Base-by-base conservation (phyloP, 169 alveolate genomes). In the Hepatocystis sp. region DNA sequence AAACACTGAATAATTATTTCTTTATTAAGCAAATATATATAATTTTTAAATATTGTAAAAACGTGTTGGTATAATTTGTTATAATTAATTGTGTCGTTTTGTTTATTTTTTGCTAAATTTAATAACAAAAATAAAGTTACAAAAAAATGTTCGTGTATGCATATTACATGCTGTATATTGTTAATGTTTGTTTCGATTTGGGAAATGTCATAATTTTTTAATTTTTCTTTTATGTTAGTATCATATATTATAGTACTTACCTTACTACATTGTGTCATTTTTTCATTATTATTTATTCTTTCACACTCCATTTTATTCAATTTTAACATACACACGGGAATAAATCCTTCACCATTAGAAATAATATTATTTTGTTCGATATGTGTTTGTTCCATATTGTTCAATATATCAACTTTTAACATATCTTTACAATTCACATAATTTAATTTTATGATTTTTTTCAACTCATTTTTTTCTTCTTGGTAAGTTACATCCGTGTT, bases 1-100 rank as follows among this genome's bases (percentile, higher is more conserved):
- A 81, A 49, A 28, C 89, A 81, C 17, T 81, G 67, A 8, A 63
- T 63, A 0, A 44, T 47, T 13, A 81, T 61, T 63, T 81, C 89
- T 61, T 60, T 81, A 44, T 81, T 81, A 25, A 61, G 19, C 10
- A 81, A 19, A 66, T 81, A 81, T 61, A 63, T 51, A 63, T 81
- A 51, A 49, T 81, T 36, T 42, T 63, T 60, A 61, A 81, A 63
- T 25, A 81, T 13, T 10, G 47, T 11, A 63, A 55, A 66, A 32
- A 36, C n/a, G 25, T 49, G 63, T 2, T 23, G 21, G 44, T 61
- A 81, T n/a, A 61, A 17, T 46, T 81, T 28, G 11, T 4, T 2
- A 17, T 27, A 32, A 4, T 68, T 49, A 58, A 44, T 42, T 58
- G 47, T 5, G 5, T 7, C 10, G 5, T 30, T 32, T 36, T 65